A percentile compares a stretch with the other conserved stretches of the same genome.
Conservation (phyloP, 1,284 basidiomycete species). For the Tilletiaria anomala region DNA sequence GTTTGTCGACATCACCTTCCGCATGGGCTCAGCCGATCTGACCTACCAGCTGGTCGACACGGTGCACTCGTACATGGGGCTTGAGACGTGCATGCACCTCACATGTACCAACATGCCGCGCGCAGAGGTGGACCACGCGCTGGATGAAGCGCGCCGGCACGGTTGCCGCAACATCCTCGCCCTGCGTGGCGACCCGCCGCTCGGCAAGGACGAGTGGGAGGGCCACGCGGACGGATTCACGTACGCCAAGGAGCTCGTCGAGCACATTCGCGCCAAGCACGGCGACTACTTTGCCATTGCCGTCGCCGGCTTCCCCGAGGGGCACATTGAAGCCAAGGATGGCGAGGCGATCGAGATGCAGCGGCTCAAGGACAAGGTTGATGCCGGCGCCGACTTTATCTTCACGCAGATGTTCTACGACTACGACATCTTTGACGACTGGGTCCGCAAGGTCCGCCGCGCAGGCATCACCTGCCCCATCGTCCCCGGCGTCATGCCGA, state of each 20-base stretch:
- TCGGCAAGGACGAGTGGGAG: slow-evolving; percentile 44
- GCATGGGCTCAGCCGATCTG: slow-evolving; percentile 18
- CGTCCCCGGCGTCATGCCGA: slow-evolving; percentile 88
- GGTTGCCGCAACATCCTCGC: slow-evolving; percentile 93
- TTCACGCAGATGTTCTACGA: slow-evolving; percentile 97
- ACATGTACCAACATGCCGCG: slow-evolving; percentile 53
- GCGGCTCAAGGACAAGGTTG: slow-evolving; percentile 73
- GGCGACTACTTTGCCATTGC: slow-evolving; percentile 38
- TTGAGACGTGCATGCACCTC: slow-evolving; percentile 40
- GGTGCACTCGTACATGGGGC: slow-evolving; percentile 38
- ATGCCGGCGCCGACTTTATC: slow-evolving; percentile 74
- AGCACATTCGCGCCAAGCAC: slow-evolving; percentile 33
- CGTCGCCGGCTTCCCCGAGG: slow-evolving; percentile 48
- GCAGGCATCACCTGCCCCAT: slow-evolving; percentile 75
- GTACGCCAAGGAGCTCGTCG: slow-evolving; percentile 32
- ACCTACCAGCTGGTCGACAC: slow-evolving; percentile 72
- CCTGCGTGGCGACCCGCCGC: slow-evolving; percentile 54
- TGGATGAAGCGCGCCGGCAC: slow-evolving; percentile 76
- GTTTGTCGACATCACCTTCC: slow-evolving; percentile 50
- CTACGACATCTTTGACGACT: slow-evolving; percentile 63
- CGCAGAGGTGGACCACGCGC: slow-evolving; percentile 79
- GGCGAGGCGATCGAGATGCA: slow-evolving; percentile 53
- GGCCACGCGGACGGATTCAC: slow-evolving; percentile 27
- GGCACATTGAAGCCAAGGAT: slow-evolving; percentile 44
- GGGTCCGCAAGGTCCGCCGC: slow-evolving; percentile 53